A percentile compares a stretch with the other conserved stretches of the same genome.
phyloP scores from a whole-genome alignment of 2,329 filamentous ascomycete species.

The Blastomyces gilchristii region DNA sequence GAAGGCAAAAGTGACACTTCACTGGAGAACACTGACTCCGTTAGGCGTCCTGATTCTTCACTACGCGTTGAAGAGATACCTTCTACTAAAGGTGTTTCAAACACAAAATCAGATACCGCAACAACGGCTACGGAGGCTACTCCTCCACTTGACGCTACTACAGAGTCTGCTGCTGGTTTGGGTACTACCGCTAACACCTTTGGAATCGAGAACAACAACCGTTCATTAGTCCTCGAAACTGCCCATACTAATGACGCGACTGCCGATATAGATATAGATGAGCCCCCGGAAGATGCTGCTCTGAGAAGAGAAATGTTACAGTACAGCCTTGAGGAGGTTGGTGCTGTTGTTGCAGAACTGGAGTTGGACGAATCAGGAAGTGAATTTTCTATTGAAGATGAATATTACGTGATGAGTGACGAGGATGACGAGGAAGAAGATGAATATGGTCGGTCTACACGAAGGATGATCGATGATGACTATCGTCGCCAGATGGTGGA shows the following conservation, averaged over 20 bases:
- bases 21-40: background rate
- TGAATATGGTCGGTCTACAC: conserved; percentile 62
- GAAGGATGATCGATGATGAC: conserved; percentile 57
- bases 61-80: background rate
- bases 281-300: conserved; percentile 68
- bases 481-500: conserved; percentile 77
- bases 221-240: background rate
- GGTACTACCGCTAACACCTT: conserved; percentile 6
- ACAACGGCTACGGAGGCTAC: background rate
- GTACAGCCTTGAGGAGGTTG: conserved; percentile 80
- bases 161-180: background rate
- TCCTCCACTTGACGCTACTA: background rate
- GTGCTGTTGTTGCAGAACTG: conserved; percentile 83
- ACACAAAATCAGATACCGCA: background rate
- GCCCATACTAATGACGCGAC: conserved; percentile 16
- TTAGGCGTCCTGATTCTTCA: background rate
- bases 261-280: conserved; percentile 59
- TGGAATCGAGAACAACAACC: conserved; percentile 4
- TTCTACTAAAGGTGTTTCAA: background rate
- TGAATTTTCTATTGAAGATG: conserved; percentile 43
- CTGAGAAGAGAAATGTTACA: conserved; percentile 80
- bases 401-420: conserved; percentile 45
- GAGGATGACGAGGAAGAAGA: conserved; percentile 59
- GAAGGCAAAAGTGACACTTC: conserved; percentile 5
- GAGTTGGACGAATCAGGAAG: conserved; percentile 60